Conservation (phyloP, 306 rosid genomes). For the Carpinus viminea region DNA sequence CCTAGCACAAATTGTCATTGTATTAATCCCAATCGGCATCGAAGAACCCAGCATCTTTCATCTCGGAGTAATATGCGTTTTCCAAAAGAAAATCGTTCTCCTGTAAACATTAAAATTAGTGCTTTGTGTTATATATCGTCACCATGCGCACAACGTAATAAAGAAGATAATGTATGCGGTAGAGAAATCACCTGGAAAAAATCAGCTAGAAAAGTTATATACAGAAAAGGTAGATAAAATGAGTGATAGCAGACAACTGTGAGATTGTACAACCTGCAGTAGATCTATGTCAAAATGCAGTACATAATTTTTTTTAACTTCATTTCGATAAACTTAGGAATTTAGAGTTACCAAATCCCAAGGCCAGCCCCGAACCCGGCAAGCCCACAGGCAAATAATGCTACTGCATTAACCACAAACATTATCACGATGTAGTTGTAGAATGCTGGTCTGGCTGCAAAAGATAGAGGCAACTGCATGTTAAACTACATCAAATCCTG, state of each 20-base stretch:
- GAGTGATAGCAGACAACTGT: conserved; percentile 65
- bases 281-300: conserved; percentile 10
- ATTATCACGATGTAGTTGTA: conserved; percentile 57
- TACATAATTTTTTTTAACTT: not conserved
- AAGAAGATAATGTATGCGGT: not conserved
- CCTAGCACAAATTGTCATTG: conserved; percentile 26
- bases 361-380: conserved; percentile 50
- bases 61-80: conserved; percentile 72
- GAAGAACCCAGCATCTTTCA: conserved; percentile 93
- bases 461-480: conserved; percentile 23
- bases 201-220: conserved; percentile 63
- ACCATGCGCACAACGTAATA: conserved; percentile 11
- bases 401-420: conserved; percentile 51
- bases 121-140: conserved; percentile 4
- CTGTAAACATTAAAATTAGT: conserved; percentile 37
- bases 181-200: conserved; percentile 59
- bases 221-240: conserved; percentile 68
- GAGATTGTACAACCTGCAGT: conserved; percentile 65
- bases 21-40: conserved; percentile 79
- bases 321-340: not conserved
- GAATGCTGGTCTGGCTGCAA: conserved; percentile 73
- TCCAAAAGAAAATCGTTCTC: conserved; percentile 77
- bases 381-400: conserved; percentile 57
- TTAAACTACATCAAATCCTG: not conserved
- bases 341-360: conserved; percentile 59